Evolutionary conservation across 2,329 filamentous ascomycete genomes (phyloP), one percentile per base, ranked within the genome.

Genomic region (Fusarium sp.): DNA sequence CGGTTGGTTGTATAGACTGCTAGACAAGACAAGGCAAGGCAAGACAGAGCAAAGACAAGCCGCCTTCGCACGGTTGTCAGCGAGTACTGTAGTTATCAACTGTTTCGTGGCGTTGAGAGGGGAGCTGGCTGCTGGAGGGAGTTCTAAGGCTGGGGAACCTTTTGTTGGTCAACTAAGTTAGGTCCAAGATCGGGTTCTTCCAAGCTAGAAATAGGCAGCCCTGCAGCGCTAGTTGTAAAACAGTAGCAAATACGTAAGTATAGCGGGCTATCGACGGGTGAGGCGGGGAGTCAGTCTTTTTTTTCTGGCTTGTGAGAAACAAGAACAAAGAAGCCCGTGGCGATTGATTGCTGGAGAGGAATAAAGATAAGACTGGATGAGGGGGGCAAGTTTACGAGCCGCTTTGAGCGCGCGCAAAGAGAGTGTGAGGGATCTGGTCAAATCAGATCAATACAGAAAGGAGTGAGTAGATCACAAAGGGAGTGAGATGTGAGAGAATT

Each of bases 101-200:
- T 69, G 60, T 63, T 73, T 73, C 74, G 74, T 78, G 73, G 76
- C 76, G 76, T 77, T 69, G 72, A 76, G 73, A 72, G 66, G 63
- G 72, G 70, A 71, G 63, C 52, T 65, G 62, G 48, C 73, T 35
- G 37, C 35, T 60, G 65, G n/a, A 27, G 21, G n/a, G 35, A 55
- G 35, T 55, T 54, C 33, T 54, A 38, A 38, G 54, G 41, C 41
- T 57, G 51, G 63, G 52, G 68, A 75, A 72, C 71, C 48, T 51
- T 74, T 73, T 77, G 75, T 67, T 74, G 73, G 75, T 51, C 66
- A 60, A 66, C 69, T 69, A 51, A 51, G 31, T 15, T 51, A 73
- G 54, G 54, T 59, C 44, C 35, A 52, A 66, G 65, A 41, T 62
- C 74, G 60, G 66, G 59, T 60, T 60, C 46, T 35, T 61, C 48